Evolutionary conservation across 139 green algal genomes (phyloP).

Genomic region (Auxenochlorella protothecoides): DNA sequence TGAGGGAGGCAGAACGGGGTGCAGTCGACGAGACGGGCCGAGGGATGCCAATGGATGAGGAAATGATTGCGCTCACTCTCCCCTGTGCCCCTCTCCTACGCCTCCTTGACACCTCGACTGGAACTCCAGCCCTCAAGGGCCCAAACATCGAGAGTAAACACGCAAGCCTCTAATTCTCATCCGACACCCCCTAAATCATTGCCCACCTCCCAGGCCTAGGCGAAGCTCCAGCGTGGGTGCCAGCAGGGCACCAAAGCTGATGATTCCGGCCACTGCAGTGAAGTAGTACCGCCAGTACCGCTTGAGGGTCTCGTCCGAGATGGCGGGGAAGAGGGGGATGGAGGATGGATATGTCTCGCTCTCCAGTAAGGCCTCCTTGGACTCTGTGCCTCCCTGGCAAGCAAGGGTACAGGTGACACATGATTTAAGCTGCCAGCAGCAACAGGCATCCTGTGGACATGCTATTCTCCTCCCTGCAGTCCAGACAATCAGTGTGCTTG

Average conservation of each 20-base stretch:
- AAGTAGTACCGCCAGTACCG: conserved; percentile 76
- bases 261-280: conserved; percentile 57
- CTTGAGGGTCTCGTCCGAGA: conserved; percentile 73
- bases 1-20: neutral
- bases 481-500: neutral
- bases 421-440: too few species aligned
- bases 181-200: neutral
- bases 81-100: too few species aligned
- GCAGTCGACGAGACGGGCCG: neutral
- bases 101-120: too few species aligned
- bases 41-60: neutral
- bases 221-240: conserved; percentile 84
- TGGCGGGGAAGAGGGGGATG: conserved; percentile 80
- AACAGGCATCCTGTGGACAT: neutral
- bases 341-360: conserved; percentile 53
- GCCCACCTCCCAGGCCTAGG: conserved; percentile 79
- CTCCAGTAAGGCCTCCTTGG: conserved; percentile 34
- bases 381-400: conserved; percentile 1
- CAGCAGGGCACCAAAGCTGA: conserved; percentile 87
- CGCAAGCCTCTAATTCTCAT: neutral
- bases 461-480: neutral
- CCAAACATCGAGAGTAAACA: neutral
- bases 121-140: too few species aligned
- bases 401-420: neutral
- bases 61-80: too few species aligned